Conservation (phyloP, 163 green algal genomes). For the Scenedesmus sp. region DNA sequence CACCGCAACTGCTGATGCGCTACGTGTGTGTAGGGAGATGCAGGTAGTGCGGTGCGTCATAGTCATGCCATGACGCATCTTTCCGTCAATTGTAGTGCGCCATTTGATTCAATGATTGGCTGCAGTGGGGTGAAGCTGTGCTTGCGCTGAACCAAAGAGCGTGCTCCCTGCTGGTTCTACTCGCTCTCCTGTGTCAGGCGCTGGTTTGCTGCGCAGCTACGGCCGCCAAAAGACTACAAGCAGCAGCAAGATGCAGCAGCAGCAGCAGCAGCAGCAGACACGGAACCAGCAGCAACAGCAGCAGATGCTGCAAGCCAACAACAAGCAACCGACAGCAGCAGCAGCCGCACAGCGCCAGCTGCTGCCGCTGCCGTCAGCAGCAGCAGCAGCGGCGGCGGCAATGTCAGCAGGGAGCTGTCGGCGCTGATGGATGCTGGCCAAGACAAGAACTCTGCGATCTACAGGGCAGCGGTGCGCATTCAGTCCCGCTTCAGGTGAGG, state of each 20-base stretch:
- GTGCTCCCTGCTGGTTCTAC: too few species aligned
- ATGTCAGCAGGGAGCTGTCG: conserved; percentile 20
- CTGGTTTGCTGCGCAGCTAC: conserved; percentile 68
- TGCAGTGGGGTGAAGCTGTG: too few species aligned
- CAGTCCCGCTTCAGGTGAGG: conserved; percentile 64
- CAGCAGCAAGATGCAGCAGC: conserved; percentile 47
- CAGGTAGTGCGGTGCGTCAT: too few species aligned
- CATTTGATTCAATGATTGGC: too few species aligned
- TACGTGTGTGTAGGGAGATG: too few species aligned
- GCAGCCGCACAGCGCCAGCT: conserved; percentile 31
- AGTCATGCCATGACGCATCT: too few species aligned
- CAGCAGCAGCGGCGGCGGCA: background rate
- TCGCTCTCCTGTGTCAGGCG: conserved; percentile 14
- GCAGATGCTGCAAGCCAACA: conserved; percentile 29
- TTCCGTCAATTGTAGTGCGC: too few species aligned
- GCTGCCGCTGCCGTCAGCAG: background rate
- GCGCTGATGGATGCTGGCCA: conserved; percentile 57
- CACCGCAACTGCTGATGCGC: too few species aligned
- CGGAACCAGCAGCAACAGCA: conserved; percentile 10
- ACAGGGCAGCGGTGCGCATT: conserved; percentile 80
- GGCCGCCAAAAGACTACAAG: conserved; percentile 53
- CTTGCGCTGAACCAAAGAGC: too few species aligned
- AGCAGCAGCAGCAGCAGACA: conserved; percentile 41
- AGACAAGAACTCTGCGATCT: conserved; percentile 70
- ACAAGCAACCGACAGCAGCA: conserved; percentile 39